Conservation (phyloP, 768 basidiomycete species). For the Rhodocollybia butyracea region DNA sequence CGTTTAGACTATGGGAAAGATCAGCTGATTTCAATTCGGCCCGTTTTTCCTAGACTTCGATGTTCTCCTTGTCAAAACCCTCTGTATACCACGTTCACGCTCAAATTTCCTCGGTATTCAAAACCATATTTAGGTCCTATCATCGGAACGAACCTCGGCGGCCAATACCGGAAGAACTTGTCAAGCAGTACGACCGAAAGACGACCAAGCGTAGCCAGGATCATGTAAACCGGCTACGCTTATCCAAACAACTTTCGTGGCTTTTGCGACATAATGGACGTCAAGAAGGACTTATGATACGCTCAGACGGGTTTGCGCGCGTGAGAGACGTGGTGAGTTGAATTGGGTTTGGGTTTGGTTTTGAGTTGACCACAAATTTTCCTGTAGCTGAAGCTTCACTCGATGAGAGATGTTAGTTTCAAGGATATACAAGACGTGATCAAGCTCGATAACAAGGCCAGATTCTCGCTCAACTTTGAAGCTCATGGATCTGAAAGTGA, state of each 20-base stretch:
- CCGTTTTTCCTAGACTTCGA: too few species aligned
- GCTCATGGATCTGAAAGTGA: slow-evolving; percentile 32
- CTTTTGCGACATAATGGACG: slow-evolving; percentile 67
- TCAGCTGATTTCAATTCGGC: too few species aligned
- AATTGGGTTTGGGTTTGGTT: background rate
- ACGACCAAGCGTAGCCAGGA: too few species aligned
- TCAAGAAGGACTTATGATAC: slow-evolving; percentile 52
- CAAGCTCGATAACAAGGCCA: slow-evolving; percentile 44
- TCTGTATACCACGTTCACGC: too few species aligned
- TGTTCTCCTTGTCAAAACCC: too few species aligned
- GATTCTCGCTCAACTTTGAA: slow-evolving; percentile 36
- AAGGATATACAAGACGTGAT: slow-evolving; percentile 45
- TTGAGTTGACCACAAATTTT: background rate
- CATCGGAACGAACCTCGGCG: too few species aligned
- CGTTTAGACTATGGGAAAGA: too few species aligned
- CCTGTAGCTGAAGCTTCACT: slow-evolving; percentile 52
- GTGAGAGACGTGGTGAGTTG: slow-evolving; percentile 59
- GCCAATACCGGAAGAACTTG: too few species aligned
- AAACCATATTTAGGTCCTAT: too few species aligned
- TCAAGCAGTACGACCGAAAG: too few species aligned
- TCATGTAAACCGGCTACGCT: background rate
- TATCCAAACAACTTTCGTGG: slow-evolving; percentile 65
- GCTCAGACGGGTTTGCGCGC: slow-evolving; percentile 63
- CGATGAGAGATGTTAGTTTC: slow-evolving; percentile 49
- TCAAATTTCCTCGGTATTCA: too few species aligned